A percentile compares a stretch with the other conserved stretches of the same genome.
Conservation (phyloP, 352 stramenopile genomes). For the Bremia lactucae region DNA sequence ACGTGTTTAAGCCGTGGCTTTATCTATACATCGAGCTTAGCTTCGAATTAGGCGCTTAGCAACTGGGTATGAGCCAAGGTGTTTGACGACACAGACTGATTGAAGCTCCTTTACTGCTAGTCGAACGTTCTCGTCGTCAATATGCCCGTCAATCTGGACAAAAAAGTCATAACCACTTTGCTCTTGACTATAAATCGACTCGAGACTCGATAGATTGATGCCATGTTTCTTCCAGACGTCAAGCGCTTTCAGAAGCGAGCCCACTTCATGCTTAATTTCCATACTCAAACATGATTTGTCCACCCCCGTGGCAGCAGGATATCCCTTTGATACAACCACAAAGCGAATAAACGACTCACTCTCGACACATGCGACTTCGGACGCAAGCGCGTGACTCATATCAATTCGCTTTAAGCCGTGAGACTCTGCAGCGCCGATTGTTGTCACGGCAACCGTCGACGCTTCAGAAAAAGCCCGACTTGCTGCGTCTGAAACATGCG, state of each 20-base stretch:
- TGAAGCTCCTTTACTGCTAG: constrained; percentile 45
- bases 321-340: constrained; percentile 58
- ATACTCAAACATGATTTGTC: constrained; percentile 82
- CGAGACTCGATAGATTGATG: constrained; percentile 77
- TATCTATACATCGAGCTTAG: constrained; percentile 11
- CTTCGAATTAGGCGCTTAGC: constrained; percentile 38
- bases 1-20: too few relatives aligned
- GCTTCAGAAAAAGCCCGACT: constrained; percentile 27
- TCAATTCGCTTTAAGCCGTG: constrained; percentile 39
- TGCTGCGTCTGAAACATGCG: constrained; percentile 54
- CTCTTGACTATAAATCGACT: constrained; percentile 77
- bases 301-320: constrained; percentile 46
- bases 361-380: constrained; percentile 22
- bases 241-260: constrained; percentile 63
- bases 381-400: constrained; percentile 35
- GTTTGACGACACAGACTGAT: constrained; percentile 52
- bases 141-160: constrained; percentile 69
- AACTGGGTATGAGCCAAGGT: constrained; percentile 73
- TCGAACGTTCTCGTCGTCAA: constrained; percentile 54
- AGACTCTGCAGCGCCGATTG: constrained; percentile 27
- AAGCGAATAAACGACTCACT: constrained; percentile 60
- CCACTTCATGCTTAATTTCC: constrained; percentile 82
- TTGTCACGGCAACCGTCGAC: constrained; percentile 47
- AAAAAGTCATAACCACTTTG: constrained; percentile 79
- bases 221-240: constrained; percentile 73